Evolutionary conservation across 768 basidiomycete genomes (phyloP).

Genomic region (Infundibulicybe gibba): DNA sequence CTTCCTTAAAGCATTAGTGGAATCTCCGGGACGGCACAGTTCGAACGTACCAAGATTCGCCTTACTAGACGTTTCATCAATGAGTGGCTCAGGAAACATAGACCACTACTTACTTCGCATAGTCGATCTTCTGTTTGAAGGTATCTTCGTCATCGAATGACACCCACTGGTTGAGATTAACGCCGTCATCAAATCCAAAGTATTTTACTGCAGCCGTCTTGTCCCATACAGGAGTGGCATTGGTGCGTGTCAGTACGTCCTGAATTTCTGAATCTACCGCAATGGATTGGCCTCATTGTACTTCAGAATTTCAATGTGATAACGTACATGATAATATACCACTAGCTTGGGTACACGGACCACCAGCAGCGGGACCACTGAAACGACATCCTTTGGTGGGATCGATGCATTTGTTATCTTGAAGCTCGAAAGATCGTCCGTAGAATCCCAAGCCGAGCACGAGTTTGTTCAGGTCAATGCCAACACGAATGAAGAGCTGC

Average conservation of each 20-base stretch:
- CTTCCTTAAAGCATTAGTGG: background rate
- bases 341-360: slow-evolving; percentile 1
- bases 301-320: background rate
- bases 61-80: background rate
- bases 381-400: slow-evolving; percentile 14
- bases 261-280: slow-evolving; percentile 2
- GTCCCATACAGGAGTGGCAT: slow-evolving; percentile 12
- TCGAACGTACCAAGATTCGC: background rate
- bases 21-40: background rate
- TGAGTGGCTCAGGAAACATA: background rate
- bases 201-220: slow-evolving; percentile 19
- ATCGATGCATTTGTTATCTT: slow-evolving; percentile 9
- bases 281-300: background rate
- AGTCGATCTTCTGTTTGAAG: slow-evolving; percentile 16
- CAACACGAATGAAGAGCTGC: slow-evolving; percentile 15
- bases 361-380: slow-evolving; percentile 5
- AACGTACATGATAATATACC: background rate
- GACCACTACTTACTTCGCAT: slow-evolving; percentile 8
- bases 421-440: slow-evolving; percentile 20
- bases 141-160: slow-evolving; percentile 18
- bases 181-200: slow-evolving; percentile 9
- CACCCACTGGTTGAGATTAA: slow-evolving; percentile 21
- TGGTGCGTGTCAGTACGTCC: slow-evolving; percentile 7
- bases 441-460: slow-evolving; percentile 22
- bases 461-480: slow-evolving; percentile 17